Conservation (phyloP, 345 rosid genomes). For the Cardamine resedifolia region DNA sequence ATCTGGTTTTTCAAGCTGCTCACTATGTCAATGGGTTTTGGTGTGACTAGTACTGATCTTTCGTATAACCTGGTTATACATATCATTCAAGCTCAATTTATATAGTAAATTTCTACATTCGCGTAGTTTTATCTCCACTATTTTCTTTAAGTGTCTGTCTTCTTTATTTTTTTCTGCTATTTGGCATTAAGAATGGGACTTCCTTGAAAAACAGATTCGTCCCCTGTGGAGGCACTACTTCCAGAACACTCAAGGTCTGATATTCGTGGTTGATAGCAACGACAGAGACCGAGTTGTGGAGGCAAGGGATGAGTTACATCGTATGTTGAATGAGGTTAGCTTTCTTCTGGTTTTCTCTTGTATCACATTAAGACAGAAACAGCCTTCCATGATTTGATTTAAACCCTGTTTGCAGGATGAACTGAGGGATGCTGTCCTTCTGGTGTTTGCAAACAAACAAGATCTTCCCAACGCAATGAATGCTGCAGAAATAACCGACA, state of each 20-base stretch:
- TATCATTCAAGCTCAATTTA: neutral
- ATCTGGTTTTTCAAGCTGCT: neutral
- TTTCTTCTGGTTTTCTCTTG: conserved; percentile 1
- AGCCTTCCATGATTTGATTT: neutral
- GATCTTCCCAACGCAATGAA: conserved; percentile 97
- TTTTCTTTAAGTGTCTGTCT: neutral
- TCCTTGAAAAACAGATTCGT: conserved; percentile 52
- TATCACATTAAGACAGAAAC: conserved; percentile 6
- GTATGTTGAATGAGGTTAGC: conserved; percentile 70
- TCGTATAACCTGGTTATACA: neutral
- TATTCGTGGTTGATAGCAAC: conserved; percentile 74
- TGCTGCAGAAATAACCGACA: conserved; percentile 93
- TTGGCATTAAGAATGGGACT: neutral
- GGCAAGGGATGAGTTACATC: conserved; percentile 70
- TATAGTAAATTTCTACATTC: neutral
- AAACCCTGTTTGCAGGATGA: conserved; percentile 53
- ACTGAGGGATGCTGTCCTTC: conserved; percentile 82
- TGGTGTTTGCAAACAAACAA: conserved; percentile 90
- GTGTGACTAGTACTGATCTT: conserved; percentile 1
- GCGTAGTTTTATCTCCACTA: neutral
- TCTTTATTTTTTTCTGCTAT: neutral
- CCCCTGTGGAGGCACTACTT: conserved; percentile 85
- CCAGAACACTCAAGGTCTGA: conserved; percentile 80
- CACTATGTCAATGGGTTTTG: neutral
- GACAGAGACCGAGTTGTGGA: conserved; percentile 79